Conservation (phyloP, 129 eudicot species). For the Smallanthus sonchifolius region DNA sequence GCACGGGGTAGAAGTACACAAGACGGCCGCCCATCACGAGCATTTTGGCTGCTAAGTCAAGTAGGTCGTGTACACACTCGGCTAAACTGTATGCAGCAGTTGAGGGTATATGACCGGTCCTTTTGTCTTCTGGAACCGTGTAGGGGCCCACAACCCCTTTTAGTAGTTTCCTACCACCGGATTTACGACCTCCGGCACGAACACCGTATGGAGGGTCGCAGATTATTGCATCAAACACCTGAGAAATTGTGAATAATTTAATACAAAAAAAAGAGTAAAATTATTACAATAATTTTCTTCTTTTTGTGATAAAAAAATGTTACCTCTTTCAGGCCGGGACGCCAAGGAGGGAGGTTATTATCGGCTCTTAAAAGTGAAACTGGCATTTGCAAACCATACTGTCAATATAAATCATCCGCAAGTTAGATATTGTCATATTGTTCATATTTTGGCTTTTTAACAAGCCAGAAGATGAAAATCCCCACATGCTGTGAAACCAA, state of each 20-base stretch:
- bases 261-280: neutral
- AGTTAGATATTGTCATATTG: neutral
- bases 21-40: conserved; percentile 88
- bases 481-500: neutral
- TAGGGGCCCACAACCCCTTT: conserved; percentile 83
- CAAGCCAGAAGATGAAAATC: neutral
- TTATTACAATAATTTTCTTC: neutral
- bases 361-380: conserved; percentile 82
- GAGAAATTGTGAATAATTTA: neutral
- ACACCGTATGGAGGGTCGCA: conserved; percentile 98
- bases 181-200: conserved; percentile 97
- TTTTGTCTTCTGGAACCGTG: conserved; percentile 76
- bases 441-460: neutral
- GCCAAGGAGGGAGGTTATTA: conserved; percentile 99
- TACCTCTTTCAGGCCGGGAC: conserved; percentile 82
- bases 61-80: conserved; percentile 88
- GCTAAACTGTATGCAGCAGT: conserved; percentile 89
- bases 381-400: conserved; percentile 90
- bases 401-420: conserved; percentile 11
- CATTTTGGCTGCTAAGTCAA: conserved; percentile 85
- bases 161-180: conserved; percentile 86
- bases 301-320: neutral
- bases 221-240: conserved; percentile 89
- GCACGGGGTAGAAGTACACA: conserved; percentile 83
- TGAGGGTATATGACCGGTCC: conserved; percentile 87